A percentile compares a stretch with the other conserved stretches of the same genome.
Evolutionary conservation across 176 grass and related monocot species (phyloP).

Genomic region (Puya raimondii): DNA sequence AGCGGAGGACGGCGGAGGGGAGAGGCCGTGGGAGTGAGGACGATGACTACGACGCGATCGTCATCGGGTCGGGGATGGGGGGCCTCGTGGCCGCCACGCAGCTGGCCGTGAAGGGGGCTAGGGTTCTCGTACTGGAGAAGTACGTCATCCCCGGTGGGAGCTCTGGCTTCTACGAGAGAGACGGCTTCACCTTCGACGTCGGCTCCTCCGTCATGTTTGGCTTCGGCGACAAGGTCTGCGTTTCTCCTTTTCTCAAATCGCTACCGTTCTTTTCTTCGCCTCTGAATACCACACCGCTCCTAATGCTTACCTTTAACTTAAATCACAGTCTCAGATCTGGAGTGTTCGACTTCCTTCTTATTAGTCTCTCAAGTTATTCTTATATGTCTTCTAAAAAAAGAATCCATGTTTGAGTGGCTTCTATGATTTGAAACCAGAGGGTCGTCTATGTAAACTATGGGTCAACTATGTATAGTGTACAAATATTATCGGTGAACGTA

Average conservation of each 20-base stretch:
- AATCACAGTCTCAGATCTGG: too few relatives aligned
- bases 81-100: conserved; percentile 81
- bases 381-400: too few relatives aligned
- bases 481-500: too few relatives aligned
- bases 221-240: conserved; percentile 74
- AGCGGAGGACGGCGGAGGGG: not conserved
- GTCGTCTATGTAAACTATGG: too few relatives aligned
- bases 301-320: not conserved
- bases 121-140: conserved; percentile 90
- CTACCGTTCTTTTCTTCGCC: not conserved
- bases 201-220: conserved; percentile 95
- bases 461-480: too few relatives aligned
- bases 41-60: conserved; percentile 56
- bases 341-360: too few relatives aligned
- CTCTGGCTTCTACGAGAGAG: conserved; percentile 76
- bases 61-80: conserved; percentile 79
- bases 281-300: not conserved
- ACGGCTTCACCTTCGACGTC: conserved; percentile 85
- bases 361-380: too few relatives aligned
- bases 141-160: conserved; percentile 85
- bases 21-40: conserved; percentile 1
- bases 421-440: too few relatives aligned
- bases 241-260: not conserved
- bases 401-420: too few relatives aligned
- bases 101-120: conserved; percentile 65